phyloP scores from a whole-genome alignment of 2,329 filamentous ascomycete species.

The Parascedosporium putredinis region DNA sequence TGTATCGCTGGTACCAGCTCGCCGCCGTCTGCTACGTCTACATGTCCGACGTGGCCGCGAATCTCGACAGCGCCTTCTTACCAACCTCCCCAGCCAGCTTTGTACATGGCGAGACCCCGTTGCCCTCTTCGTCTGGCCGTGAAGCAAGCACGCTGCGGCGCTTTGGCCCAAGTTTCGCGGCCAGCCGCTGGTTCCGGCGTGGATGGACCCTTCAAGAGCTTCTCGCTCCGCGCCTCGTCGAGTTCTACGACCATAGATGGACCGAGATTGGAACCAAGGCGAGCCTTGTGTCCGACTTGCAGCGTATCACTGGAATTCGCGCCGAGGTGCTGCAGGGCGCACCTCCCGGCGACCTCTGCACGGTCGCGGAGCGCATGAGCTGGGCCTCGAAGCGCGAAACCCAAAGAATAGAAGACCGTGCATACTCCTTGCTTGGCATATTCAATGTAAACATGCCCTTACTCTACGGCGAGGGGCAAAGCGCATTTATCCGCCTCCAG shows the following conservation, averaged over 20 bases:
- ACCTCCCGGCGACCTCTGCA: not conserved
- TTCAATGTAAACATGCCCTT: constrained; percentile 25
- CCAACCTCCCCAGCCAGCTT: not conserved
- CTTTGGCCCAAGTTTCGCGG: not conserved
- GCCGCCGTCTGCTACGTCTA: constrained; percentile 17
- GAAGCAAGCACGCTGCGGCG: not conserved
- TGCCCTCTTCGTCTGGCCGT: not conserved
- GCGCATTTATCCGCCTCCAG: constrained; percentile 22
- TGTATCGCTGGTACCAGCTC: constrained; percentile 19
- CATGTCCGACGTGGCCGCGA: constrained; percentile 14
- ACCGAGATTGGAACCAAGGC: constrained; percentile 7
- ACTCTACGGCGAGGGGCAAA: constrained; percentile 24
- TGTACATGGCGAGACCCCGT: not conserved
- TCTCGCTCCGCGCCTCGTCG: constrained; percentile 10
- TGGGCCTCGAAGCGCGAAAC: constrained; percentile 24
- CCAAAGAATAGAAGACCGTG: constrained; percentile 20
- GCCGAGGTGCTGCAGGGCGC: not conserved
- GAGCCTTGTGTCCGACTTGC: constrained; percentile 3
- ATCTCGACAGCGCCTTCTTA: not conserved
- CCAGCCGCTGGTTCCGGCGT: constrained; percentile 13
- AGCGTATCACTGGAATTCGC: constrained; percentile 10
- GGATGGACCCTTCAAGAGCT: constrained; percentile 15
- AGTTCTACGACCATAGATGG: constrained; percentile 12
- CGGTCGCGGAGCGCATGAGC: constrained; percentile 21
- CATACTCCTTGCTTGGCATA: constrained; percentile 24